Base-by-base conservation (phyloP, 2,329 filamentous ascomycete genomes). In the Colletotrichum sp. region DNA sequence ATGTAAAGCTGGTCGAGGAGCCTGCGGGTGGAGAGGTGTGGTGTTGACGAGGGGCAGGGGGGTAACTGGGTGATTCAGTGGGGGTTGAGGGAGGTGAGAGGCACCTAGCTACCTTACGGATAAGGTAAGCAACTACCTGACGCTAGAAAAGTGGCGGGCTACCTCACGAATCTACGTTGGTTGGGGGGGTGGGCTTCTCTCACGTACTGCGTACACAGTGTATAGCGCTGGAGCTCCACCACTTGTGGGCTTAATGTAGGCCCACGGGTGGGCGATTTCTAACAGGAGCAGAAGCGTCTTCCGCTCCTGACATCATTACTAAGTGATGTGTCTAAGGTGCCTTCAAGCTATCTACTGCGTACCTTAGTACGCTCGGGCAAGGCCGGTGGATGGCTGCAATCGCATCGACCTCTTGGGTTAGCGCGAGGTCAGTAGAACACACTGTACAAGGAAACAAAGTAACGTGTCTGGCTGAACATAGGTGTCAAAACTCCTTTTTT, bases 1-100 rank as follows among this genome's bases (percentile, higher is more conserved):
- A 75, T 71, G 70, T 76, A 75, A 75, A 75, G 60, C 43, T 75
- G 65, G 66, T 66, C 71, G 66, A 62, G 64, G 62, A 69, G 58
- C 43, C 58, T 25, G 66, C 55, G 74, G 66, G 58, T 58, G 55
- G 55, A 58, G 22, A 28, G 55, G 55, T 15, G 55, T 58, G 74
- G 52, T 75, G 71, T 70, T 39, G 56, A 75, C 60, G 74, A 71
- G 56, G 61, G 66, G 71, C 66, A 74, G 13, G 55, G 32, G 48
- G 39, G 18, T 10, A n/a, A 48, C 39, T 48, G 39, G 32, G 66
- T 74, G 65, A 25, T 67, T 52, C 60, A 68, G 64, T 68, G 70
- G 64, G 43, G 15, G 27, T 39, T 30, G 15, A 55, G 39, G 16
- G 39, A 48, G 39, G 39, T 48, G 39, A 56, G 25, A 43, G 9